Evolutionary conservation across 2,329 filamentous ascomycete genomes (phyloP).

Genomic region (Diaporthe vexans): DNA sequence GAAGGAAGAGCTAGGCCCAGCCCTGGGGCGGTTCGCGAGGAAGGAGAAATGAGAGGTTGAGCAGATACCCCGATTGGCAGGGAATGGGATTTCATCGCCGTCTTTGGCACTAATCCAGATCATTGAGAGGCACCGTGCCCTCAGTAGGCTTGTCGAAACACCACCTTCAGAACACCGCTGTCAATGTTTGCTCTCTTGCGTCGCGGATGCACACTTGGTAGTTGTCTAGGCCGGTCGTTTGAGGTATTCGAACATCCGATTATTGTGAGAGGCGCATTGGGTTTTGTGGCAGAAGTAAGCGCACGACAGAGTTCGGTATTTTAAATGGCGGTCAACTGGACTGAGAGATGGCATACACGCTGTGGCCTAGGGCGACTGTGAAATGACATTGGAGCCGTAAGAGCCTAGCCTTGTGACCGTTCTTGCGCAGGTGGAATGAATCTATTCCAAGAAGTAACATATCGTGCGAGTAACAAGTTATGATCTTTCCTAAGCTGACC

Average conservation of each 20-base stretch:
- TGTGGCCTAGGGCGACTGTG: too few relatives aligned
- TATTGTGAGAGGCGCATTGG: neutral
- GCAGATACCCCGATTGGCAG: conserved; percentile 47
- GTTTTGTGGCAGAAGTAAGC: neutral
- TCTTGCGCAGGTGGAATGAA: neutral
- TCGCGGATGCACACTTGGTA: neutral
- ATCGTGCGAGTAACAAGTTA: neutral
- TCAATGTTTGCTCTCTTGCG: neutral
- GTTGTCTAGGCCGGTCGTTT: neutral
- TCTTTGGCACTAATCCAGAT: neutral
- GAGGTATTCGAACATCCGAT: too few relatives aligned
- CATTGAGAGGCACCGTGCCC: neutral
- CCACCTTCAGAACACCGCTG: neutral
- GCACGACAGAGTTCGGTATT: too few relatives aligned
- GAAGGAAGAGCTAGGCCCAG: conserved; percentile 84
- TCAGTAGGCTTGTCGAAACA: neutral
- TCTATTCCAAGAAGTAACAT: neutral
- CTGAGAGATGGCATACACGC: neutral
- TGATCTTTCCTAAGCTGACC: neutral
- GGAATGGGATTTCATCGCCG: neutral
- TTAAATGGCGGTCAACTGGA: neutral
- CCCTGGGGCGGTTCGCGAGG: conserved; percentile 85
- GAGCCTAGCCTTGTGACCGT: neutral
- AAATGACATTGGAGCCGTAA: neutral
- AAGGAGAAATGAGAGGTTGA: conserved; percentile 63